Evolutionary conservation across 2,329 filamentous ascomycete genomes (phyloP).

Genomic region (Apiospora arundinis): DNA sequence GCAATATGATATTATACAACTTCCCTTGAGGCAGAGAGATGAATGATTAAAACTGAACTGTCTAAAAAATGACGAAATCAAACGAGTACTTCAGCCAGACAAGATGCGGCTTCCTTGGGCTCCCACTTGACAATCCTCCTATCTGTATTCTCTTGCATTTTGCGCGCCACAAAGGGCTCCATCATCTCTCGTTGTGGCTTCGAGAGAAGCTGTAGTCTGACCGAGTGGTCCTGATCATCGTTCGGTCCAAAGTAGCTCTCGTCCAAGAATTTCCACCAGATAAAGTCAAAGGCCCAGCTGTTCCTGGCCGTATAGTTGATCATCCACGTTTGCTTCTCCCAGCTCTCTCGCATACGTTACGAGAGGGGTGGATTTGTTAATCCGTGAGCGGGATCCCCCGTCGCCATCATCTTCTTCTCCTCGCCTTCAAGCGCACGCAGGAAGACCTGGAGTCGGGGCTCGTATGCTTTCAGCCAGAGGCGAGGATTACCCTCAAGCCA

Average conservation of each 20-base stretch:
- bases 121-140: background rate
- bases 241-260: conserved; percentile 41
- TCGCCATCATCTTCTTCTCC: conserved; percentile 32
- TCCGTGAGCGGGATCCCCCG: background rate
- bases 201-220: background rate
- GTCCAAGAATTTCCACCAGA: conserved; percentile 47
- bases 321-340: conserved; percentile 42
- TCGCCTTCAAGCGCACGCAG: conserved; percentile 40
- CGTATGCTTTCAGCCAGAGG: conserved; percentile 41
- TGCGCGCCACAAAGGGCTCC: background rate
- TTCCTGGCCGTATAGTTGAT: conserved; percentile 45
- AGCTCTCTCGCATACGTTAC: conserved; percentile 44
- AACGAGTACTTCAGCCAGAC: background rate
- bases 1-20: background rate
- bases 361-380: conserved; percentile 33
- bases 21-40: background rate
- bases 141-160: background rate
- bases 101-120: background rate
- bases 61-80: no score
- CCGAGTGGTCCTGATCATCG: conserved; percentile 20
- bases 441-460: conserved; percentile 41
- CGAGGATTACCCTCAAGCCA: conserved; percentile 41
- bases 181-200: background rate
- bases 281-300: conserved; percentile 45
- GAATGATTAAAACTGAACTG: no score